These are phyloP conservation scores for Juglanconis sp. DNA, from an alignment of 2,329 filamentous ascomycete species.

Conservation along the genomic window DNA sequence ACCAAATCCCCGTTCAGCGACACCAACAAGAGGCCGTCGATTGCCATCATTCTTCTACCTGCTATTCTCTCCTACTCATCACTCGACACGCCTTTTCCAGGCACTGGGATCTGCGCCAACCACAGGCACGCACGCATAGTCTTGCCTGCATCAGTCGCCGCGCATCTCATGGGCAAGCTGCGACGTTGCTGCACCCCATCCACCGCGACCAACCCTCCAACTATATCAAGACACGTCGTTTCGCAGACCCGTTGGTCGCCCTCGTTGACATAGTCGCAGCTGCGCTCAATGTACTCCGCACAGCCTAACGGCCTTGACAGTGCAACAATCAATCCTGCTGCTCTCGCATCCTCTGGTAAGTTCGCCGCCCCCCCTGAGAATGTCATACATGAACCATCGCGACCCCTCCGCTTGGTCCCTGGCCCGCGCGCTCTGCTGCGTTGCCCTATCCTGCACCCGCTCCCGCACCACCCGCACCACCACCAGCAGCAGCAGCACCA, in stretches of 20 bases:
- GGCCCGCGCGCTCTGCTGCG: constrained; percentile 10
- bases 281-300: constrained; percentile 55
- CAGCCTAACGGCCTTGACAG: constrained; percentile 74
- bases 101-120: constrained; percentile 41
- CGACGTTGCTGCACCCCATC: constrained; percentile 23
- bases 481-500: neutral
- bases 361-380: constrained; percentile 23
- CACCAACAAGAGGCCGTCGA: constrained; percentile 10
- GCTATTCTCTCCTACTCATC: constrained; percentile 22
- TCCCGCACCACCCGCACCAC: constrained; percentile 6
- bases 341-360: constrained; percentile 76
- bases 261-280: constrained; percentile 34
- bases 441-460: constrained; percentile 8
- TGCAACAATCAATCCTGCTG: constrained; percentile 88
- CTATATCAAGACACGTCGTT: constrained; percentile 62
- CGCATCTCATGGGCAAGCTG: constrained; percentile 34
- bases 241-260: constrained; percentile 44
- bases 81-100: constrained; percentile 24
- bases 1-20: constrained; percentile 16
- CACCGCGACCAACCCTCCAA: constrained; percentile 41
- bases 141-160: constrained; percentile 25
- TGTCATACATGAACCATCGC: constrained; percentile 20
- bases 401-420: constrained; percentile 18
- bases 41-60: constrained; percentile 21
- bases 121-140: constrained; percentile 49